Conservation (phyloP, 1,284 basidiomycete species). For the Ceratobasidium sp. region DNA sequence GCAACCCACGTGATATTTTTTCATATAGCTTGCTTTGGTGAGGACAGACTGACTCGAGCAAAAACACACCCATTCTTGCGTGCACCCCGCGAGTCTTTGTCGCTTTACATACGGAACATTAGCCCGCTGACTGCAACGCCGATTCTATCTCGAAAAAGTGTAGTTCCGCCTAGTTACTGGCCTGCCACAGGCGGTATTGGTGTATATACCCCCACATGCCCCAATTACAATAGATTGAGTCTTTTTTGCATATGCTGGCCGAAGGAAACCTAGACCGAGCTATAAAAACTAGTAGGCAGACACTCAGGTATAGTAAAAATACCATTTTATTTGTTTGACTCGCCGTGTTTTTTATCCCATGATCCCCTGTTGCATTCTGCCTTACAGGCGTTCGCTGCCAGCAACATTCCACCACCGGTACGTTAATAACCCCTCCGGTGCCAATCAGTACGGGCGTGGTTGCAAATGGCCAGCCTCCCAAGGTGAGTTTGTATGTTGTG, state of each 20-base stretch:
- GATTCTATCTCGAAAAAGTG: not conserved
- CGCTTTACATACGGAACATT: not conserved
- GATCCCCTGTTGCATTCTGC: not conserved
- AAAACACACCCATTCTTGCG: not conserved
- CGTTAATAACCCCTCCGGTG: not conserved
- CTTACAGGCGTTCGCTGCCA: constrained; percentile 11
- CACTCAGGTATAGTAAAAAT: not conserved
- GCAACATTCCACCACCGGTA: constrained; percentile 5
- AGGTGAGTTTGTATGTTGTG: not conserved
- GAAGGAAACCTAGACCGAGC: not conserved
- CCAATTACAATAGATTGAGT: not conserved
- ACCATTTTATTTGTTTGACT: not conserved
- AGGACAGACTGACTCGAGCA: not conserved
- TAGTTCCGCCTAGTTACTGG: not conserved
- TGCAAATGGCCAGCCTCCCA: not conserved
- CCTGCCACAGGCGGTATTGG: not conserved
- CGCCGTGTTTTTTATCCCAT: not conserved
- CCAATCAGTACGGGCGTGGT: not conserved
- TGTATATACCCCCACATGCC: not conserved
- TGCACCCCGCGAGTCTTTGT: not conserved
- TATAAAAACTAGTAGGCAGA: not conserved
- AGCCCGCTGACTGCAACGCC: not conserved
- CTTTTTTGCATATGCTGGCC: not conserved
- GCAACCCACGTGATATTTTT: not conserved
- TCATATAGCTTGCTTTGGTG: not conserved